Base-by-base conservation (phyloP, 1,284 basidiomycete species). In the Microbotryum violaceum region DNA sequence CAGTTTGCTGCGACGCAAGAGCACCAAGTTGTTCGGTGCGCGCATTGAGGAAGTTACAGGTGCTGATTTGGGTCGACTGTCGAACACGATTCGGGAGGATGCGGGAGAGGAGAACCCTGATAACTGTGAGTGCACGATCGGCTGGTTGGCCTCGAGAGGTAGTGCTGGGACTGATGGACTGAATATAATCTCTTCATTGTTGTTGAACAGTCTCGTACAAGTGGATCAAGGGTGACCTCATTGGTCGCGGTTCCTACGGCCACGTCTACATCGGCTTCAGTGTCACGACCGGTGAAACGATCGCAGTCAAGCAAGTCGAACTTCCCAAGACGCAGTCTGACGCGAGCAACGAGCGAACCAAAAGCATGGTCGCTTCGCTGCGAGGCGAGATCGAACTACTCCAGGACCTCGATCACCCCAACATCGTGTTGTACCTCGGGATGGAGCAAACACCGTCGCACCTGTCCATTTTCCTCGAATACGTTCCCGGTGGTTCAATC, bases 261-360 rank as follows among this genome's bases (percentile, higher is more conserved):
- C 84, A 89, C 55, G 96, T 98, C 33, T 98, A 97, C 73, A 84
- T 97, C 54, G 96, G 91, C 21, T 79, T 98, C 66, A 98, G 98
- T 75, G 91, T 89, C n/a, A 94, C 91, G 1, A 97, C 93, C 0
- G 94, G 94, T 60, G 94, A 98, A 76, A 94, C 97, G 89, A 93
- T 98, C 70, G 96, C 96, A 8, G 96, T 99, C 69, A 99, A 99
- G 77, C 96, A 99, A 77, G 96, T 99, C 54, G 94, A 97, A 76
- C 82, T 94, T 61, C 93, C 94, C 1, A 84, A 85, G 55, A 94
- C 91, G 1, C 84, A 86, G 16, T 88, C 86, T 70, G 94, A 98
- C 77, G 88, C 87, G 73, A 86, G 85, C 70, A 92, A 97, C 73
- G 81, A 83, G 27, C 83, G 92, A 18, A 93, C 97, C 73, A 80